A percentile compares a stretch with the other conserved stretches of the same genome.
phyloP scores from a whole-genome alignment of 331 rosid genomes.

The Malus hybrid region DNA sequence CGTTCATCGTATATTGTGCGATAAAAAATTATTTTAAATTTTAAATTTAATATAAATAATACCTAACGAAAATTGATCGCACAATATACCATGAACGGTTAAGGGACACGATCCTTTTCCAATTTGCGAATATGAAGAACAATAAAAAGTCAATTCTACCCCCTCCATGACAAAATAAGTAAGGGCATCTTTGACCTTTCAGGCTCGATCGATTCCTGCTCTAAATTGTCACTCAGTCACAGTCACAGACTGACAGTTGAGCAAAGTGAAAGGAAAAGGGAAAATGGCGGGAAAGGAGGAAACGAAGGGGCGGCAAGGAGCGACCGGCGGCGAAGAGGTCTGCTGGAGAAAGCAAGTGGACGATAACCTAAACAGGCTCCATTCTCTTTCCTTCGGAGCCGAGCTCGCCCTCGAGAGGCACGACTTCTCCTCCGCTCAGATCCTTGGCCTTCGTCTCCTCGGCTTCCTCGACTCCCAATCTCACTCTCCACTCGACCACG shows the following conservation, averaged over 20 bases:
- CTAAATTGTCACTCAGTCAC: neutral
- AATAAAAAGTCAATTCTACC: neutral
- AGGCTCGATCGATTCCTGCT: neutral
- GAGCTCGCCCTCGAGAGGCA: constrained; percentile 45
- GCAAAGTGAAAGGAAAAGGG: neutral
- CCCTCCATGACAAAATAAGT: neutral
- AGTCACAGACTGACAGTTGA: neutral
- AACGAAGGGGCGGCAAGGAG: neutral
- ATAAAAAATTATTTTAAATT: no score
- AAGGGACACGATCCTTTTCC: no score
- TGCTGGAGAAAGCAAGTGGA: constrained; percentile 60
- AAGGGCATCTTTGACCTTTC: neutral
- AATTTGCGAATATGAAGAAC: neutral
- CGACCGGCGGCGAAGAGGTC: constrained; percentile 12
- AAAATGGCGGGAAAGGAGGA: constrained; percentile 59
- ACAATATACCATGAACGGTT: no score
- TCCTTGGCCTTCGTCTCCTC: constrained; percentile 67
- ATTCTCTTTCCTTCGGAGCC: constrained; percentile 71
- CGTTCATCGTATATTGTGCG: no score
- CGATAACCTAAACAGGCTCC: constrained; percentile 59
- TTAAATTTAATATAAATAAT: no score
- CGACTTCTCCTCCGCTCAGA: constrained; percentile 54
- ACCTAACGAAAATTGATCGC: no score
- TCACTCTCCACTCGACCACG: constrained; percentile 43
- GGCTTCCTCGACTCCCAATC: constrained; percentile 70